A percentile compares a stretch with the other conserved stretches of the same genome.
phyloP scores from a whole-genome alignment of 176 grass and related monocot genomes.

The Carex parvula region DNA sequence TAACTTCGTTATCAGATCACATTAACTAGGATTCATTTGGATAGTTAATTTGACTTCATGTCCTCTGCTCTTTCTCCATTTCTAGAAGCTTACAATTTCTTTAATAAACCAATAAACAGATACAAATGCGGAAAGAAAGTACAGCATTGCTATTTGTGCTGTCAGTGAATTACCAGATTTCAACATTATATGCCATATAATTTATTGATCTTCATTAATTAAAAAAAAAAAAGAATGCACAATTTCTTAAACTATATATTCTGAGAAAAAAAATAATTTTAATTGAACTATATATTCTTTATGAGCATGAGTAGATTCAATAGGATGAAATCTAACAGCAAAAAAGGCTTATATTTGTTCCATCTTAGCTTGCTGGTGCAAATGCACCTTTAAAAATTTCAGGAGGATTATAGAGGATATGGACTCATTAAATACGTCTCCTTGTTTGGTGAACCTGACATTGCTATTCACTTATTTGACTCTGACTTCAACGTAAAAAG shows the following conservation, averaged over 20 bases:
- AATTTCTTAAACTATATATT: background rate
- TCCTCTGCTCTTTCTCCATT: background rate
- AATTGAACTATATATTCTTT: background rate
- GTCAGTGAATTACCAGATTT: background rate
- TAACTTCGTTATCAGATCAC: slow-evolving; percentile 19
- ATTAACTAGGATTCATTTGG: slow-evolving; percentile 20
- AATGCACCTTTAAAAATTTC: background rate
- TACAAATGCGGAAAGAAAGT: too few species aligned
- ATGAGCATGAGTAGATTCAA: background rate
- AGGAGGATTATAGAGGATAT: slow-evolving; percentile 15
- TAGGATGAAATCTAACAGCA: background rate
- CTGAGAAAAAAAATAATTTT: background rate
- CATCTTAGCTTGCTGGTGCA: background rate
- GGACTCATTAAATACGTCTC: slow-evolving; percentile 14
- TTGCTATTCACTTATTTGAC: slow-evolving; percentile 9
- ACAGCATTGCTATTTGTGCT: background rate
- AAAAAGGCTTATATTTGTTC: background rate
- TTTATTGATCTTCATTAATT: background rate
- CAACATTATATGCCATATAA: background rate
- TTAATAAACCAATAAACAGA: background rate
- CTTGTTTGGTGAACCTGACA: slow-evolving; percentile 16
- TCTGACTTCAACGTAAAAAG: background rate
- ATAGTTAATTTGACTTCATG: background rate
- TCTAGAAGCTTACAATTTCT: background rate
- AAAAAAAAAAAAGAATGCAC: background rate